Evolutionary conservation across 225 moss, liverwort and hornwort genomes (phyloP).

Genomic region (Neckera pumila): DNA sequence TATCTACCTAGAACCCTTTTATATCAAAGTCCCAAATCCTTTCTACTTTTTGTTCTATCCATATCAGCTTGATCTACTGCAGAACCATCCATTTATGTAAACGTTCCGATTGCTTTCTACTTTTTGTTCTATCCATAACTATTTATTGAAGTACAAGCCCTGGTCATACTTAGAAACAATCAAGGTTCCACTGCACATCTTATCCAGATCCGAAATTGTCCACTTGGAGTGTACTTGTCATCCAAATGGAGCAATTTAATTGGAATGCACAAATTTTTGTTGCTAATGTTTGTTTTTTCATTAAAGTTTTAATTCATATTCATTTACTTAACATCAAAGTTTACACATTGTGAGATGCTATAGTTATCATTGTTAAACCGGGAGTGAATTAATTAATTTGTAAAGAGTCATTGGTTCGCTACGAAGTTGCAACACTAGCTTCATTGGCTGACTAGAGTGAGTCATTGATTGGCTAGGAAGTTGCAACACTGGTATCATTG

Average conservation of each 20-base stretch:
- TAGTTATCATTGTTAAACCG: not conserved
- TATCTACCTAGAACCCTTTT: not conserved
- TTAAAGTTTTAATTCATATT: not conserved
- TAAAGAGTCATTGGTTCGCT: too few species aligned
- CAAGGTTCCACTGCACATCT: not conserved
- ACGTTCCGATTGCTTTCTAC: not conserved
- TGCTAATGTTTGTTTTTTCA: not conserved
- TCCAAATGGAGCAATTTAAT: not conserved
- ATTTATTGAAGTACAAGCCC: not conserved
- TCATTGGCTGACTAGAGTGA: too few species aligned
- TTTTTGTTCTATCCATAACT: not conserved
- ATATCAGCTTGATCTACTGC: not conserved
- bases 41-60: not conserved
- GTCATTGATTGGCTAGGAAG: not conserved
- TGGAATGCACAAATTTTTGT: too few species aligned
- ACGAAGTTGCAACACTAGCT: too few species aligned
- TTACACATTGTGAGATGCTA: not conserved
- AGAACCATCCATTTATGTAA: not conserved
- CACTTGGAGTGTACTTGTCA: not conserved
- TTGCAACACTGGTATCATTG: not conserved
- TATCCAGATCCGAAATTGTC: not conserved
- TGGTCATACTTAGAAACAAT: too few species aligned
- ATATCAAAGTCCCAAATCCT: too few species aligned
- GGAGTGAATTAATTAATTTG: too few species aligned
- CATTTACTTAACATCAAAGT: too few species aligned